Conservation (phyloP, 2,329 filamentous ascomycete species). For the Alternaria sp. region DNA sequence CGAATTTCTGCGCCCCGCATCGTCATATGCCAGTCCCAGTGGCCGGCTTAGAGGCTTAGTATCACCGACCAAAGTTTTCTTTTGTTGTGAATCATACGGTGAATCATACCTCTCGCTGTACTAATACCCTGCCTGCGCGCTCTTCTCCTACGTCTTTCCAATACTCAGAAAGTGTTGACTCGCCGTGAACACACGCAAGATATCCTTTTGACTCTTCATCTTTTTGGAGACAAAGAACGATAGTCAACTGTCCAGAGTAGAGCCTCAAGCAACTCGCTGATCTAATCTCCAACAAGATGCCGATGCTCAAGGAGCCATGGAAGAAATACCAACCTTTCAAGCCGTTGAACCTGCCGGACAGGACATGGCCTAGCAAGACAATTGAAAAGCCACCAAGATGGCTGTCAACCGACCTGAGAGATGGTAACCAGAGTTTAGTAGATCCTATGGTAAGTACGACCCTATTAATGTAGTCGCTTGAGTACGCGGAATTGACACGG, state of each 20-base stretch:
- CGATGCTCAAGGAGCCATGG: conserved; percentile 75
- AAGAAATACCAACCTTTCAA: conserved; percentile 79
- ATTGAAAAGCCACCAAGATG: conserved; percentile 88
- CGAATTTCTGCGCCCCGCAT: conserved; percentile 25
- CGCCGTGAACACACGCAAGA: neutral
- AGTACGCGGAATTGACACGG: neutral
- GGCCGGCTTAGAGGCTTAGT: conserved; percentile 16
- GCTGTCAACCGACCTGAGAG: conserved; percentile 87
- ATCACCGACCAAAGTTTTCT: conserved; percentile 26
- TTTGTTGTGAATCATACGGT: conserved; percentile 28
- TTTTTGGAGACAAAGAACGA: neutral
- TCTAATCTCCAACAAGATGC: conserved; percentile 39
- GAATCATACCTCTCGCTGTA: conserved; percentile 22
- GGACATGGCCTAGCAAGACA: conserved; percentile 84
- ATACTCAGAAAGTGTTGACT: neutral
- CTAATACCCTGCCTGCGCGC: conserved; percentile 10
- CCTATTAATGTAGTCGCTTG: neutral
- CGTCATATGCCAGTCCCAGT: conserved; percentile 23
- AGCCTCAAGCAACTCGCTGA: neutral
- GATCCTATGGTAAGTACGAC: conserved; percentile 81
- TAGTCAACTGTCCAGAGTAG: neutral
- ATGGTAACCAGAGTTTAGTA: conserved; percentile 92
- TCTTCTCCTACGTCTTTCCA: neutral
- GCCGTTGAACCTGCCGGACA: conserved; percentile 71
- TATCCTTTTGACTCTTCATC: conserved; percentile 3